Evolutionary conservation across 768 basidiomycete species (phyloP), one percentile per base, ranked within the genome.

Genomic region (Cytidiella melzeri): DNA sequence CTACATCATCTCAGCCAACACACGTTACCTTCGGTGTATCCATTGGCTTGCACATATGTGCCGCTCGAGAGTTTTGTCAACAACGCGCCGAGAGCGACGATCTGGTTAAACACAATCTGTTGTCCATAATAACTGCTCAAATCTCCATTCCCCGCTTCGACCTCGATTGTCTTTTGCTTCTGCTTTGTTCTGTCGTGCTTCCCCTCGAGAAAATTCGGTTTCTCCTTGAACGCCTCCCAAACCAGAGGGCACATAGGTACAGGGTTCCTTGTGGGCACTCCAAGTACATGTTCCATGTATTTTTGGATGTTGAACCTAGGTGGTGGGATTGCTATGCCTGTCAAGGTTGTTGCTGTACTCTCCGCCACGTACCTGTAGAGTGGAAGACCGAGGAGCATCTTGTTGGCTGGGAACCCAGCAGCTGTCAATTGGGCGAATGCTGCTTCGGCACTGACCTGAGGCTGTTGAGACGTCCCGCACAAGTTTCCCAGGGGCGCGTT

Each of bases 401-500:
- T 74, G 43, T 64, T 69, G 2, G 79, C 78, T 27, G 84, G 83
- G 71, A 86, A 80, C 20, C 80, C 78, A 19, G 84, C 87, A 1
- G 67, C 62, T n/a, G 73, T 79, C 85, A 85, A 89, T 52, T 77
- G 73, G 13, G 66, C 56, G 37, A 85, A 67, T 13, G 80, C 80
- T 0, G 80, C 80, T 52, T 80, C 72, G 3, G 83, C 84, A 61
- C 77, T 86, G 28, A 83, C 83, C 42, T 77, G 70, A 3, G 84
- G 84, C 55, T 83, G 82, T 42, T 65, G 68, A 4, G 81, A 83
- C 39, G 77, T 80, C 24, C 76, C 72, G 58, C 87, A 89, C 5
- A 74, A 75, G 63, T 87, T 72, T 9, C 75, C 74, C 23, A 85
- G 72, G 2, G 85, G 87, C 11, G 87, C 84, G 61, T 87, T 87